These are phyloP conservation scores for Globisporangium uncinulatum DNA, from an alignment of 352 stramenopile genomes.

Conservation along the genomic window DNA sequence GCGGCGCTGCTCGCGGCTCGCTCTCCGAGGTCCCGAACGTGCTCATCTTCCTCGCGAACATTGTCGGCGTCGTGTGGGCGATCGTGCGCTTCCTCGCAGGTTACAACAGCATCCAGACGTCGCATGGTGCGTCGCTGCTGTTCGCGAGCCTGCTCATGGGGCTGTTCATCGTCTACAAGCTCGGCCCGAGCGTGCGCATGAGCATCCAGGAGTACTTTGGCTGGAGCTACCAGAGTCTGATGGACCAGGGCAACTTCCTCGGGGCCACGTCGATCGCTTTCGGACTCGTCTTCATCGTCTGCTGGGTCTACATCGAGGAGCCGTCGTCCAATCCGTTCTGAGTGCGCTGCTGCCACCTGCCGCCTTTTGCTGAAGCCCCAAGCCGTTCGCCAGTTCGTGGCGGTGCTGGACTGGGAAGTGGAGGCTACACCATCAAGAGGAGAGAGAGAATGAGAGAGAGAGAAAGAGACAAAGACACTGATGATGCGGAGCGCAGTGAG, in stretches of 20 bases:
- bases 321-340: constrained; percentile 22
- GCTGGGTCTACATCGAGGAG: constrained; percentile 82
- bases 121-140: constrained; percentile 72
- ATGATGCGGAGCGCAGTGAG: not conserved
- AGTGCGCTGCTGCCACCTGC: not conserved
- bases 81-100: constrained; percentile 76
- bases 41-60: constrained; percentile 66
- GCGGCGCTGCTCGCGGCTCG: constrained; percentile 52
- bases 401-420: too few relatives aligned
- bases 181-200: constrained; percentile 78
- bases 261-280: constrained; percentile 74
- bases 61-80: constrained; percentile 75
- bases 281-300: constrained; percentile 76
- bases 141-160: constrained; percentile 66
- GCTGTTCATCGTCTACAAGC: constrained; percentile 69
- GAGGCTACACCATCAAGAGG: too few relatives aligned
- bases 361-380: not conserved
- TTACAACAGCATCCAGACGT: constrained; percentile 65
- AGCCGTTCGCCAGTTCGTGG: too few relatives aligned
- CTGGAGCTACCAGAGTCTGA: constrained; percentile 85
- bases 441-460: not conserved
- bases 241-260: constrained; percentile 86
- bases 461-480: not conserved
- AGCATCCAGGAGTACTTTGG: constrained; percentile 86
- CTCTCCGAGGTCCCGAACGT: constrained; percentile 78